Evolutionary conservation across 352 stramenopile species (phyloP).

Genomic region (Phytophthora multivora): DNA sequence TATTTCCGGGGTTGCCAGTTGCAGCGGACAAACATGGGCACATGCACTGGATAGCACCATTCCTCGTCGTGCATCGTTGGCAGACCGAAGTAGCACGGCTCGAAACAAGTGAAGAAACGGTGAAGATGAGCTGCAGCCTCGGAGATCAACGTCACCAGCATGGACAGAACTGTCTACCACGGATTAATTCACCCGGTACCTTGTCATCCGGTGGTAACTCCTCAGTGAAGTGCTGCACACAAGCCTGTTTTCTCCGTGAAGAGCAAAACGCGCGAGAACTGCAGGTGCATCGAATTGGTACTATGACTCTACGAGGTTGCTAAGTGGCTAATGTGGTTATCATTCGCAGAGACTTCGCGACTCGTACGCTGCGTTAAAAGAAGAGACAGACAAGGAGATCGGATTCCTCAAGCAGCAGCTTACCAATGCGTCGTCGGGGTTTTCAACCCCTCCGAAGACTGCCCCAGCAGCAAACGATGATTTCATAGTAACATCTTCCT

Average conservation of each 20-base stretch:
- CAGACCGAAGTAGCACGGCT: background rate
- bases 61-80: background rate
- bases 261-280: slow-evolving; percentile 35
- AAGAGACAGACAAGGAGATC: slow-evolving; percentile 64
- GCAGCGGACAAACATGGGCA: slow-evolving; percentile 1
- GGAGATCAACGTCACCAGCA: slow-evolving; percentile 16
- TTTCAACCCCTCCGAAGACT: background rate
- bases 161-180: background rate
- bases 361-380: slow-evolving; percentile 53
- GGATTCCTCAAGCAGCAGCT: slow-evolving; percentile 55
- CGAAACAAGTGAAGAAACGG: background rate
- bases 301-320: background rate
- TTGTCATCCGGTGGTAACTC: background rate
- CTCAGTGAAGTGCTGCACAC: slow-evolving; percentile 21
- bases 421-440: background rate
- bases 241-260: slow-evolving; percentile 38
- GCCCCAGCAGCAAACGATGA: background rate
- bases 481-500: background rate
- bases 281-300: slow-evolving; percentile 22
- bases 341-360: slow-evolving; percentile 52
- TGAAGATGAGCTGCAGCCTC: slow-evolving; percentile 16
- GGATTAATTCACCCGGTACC: background rate
- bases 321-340: background rate
- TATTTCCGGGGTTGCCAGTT: slow-evolving; percentile 14
- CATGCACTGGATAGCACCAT: background rate